Evolutionary conservation across 2,329 filamentous ascomycete species (phyloP).

Genomic region (Phyllosticta capitalensis): DNA sequence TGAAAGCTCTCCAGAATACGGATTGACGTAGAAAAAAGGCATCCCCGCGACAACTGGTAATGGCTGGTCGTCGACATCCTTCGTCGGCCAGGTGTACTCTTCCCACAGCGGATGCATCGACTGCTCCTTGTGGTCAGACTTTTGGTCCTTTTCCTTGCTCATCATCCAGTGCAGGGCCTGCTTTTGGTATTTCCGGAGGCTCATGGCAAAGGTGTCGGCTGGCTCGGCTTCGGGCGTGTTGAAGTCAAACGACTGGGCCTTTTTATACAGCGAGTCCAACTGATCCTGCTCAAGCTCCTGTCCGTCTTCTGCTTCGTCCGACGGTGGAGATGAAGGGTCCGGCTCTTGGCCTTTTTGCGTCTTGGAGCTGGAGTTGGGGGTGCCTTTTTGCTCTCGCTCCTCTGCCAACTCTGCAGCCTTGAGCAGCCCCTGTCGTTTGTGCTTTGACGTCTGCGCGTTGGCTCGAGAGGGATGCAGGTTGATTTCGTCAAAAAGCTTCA

Average conservation of each 20-base stretch:
- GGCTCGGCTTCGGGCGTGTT: conserved; percentile 80
- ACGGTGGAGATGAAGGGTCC: conserved; percentile 31
- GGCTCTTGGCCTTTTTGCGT: conserved; percentile 36
- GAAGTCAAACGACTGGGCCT: conserved; percentile 95
- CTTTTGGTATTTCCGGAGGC: conserved; percentile 84
- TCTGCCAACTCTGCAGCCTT: conserved; percentile 84
- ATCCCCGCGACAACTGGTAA: conserved; percentile 57
- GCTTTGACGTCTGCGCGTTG: conserved; percentile 66
- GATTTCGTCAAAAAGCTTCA: conserved; percentile 83
- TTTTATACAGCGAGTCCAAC: conserved; percentile 85
- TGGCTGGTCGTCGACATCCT: conserved; percentile 76
- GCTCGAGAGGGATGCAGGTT: conserved; percentile 65
- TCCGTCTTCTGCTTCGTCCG: conserved; percentile 66
- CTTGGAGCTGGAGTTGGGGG: conserved; percentile 11
- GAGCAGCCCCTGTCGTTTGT: conserved; percentile 74
- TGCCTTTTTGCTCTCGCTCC: conserved; percentile 42
- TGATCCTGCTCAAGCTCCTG: conserved; percentile 92
- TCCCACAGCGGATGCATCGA: conserved; percentile 99
- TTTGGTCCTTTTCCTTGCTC: conserved; percentile 75
- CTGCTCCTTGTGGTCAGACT: conserved; percentile 53
- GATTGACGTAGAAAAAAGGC: conserved; percentile 83
- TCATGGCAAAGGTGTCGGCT: conserved; percentile 69
- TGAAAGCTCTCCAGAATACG: conserved; percentile 89
- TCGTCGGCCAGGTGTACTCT: conserved; percentile 80
- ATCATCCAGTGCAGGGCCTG: conserved; percentile 97